Evolutionary conservation across 1,139 yeast genomes (phyloP), one percentile per base, ranked within the genome.

Genomic region (Tardiomyces depauwii): DNA sequence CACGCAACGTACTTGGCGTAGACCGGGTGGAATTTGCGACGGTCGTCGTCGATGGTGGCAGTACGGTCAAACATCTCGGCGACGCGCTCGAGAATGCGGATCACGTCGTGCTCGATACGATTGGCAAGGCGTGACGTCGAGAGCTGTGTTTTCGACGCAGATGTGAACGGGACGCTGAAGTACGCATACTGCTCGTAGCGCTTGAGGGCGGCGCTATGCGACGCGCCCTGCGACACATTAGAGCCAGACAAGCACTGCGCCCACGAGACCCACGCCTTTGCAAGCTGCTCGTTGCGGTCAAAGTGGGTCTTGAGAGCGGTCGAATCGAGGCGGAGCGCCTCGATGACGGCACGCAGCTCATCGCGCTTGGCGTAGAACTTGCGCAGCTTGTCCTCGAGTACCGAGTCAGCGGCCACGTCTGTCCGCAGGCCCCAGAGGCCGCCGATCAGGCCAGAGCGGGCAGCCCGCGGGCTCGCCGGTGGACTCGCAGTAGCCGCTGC

Each of bases 181-280:
- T 55, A 47, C 2, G 62, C 58, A 43, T 52, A 57, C 18, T 54
- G 51, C 21, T 55, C 55, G 39, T 51, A 55, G 21, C 55, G 45
- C 21, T 51, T 49, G 41, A 36, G 42, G 39, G 43, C 40, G 14
- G 27, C 25, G 36, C 42, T 38, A 18, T 36, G 30, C 14, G 36
- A 41, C 18, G 43, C 47, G 18, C 47, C 52, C 16, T 44, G 16
- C 7, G 49, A 18, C 14, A 49, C 39, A 19, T 39, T 30, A 7
- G 47, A 44, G 2, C 23, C 44, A 28, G 39, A 50, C n/a, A 44
- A 40, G 14, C 48, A 49, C 57, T 47, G 49, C 41, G 48, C 53
- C 58, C 56, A 57, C 33, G 50, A 49, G 19, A 51, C 46, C 62
- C 59, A 60, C 3, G 52, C 47, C 44, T 53, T 51, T 9, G 61